Percentiles rank a stretch among this genome's conserved stretches.
phyloP scores from a whole-genome alignment of 495 filamentous ascomycete genomes.

The Pyrenopolyporus hunteri region DNA sequence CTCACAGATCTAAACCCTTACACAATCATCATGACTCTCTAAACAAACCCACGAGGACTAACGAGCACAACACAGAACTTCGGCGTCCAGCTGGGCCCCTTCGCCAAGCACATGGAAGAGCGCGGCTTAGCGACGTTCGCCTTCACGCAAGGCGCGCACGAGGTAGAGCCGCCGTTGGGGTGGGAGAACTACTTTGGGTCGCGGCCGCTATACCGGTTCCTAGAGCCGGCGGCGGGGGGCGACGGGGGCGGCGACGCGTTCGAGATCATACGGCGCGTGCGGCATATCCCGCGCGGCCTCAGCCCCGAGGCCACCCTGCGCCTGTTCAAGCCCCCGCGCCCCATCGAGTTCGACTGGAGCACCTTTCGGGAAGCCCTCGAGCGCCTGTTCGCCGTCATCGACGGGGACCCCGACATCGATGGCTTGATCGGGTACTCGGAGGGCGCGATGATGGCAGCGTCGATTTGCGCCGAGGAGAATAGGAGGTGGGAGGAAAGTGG shows the following conservation, averaged over 20 bases:
- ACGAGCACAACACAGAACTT: slow-evolving; percentile 51
- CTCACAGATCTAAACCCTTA: background rate
- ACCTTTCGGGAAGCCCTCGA: slow-evolving; percentile 44
- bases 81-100: slow-evolving; percentile 58
- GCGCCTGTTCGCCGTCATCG: slow-evolving; percentile 43
- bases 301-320: slow-evolving; percentile 59
- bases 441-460: slow-evolving; percentile 58
- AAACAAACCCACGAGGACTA: background rate
- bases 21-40: background rate
- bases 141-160: slow-evolving; percentile 55
- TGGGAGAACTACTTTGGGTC: slow-evolving; percentile 61
- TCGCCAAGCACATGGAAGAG: slow-evolving; percentile 53
- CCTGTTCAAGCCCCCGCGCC: slow-evolving; percentile 42
- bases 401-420: slow-evolving; percentile 52
- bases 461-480: slow-evolving; percentile 57
- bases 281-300: slow-evolving; percentile 54
- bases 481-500: slow-evolving; percentile 46
- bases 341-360: slow-evolving; percentile 34
- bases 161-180: slow-evolving; percentile 52
- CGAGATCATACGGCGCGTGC: slow-evolving; percentile 56
- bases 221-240: slow-evolving; percentile 48
- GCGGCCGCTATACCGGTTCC: slow-evolving; percentile 58
- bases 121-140: slow-evolving; percentile 52
- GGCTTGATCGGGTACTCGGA: slow-evolving; percentile 60
- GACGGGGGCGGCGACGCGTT: slow-evolving; percentile 52